Evolutionary conservation across 306 rosid genomes (phyloP).

Genomic region (Rubus parviflorus): DNA sequence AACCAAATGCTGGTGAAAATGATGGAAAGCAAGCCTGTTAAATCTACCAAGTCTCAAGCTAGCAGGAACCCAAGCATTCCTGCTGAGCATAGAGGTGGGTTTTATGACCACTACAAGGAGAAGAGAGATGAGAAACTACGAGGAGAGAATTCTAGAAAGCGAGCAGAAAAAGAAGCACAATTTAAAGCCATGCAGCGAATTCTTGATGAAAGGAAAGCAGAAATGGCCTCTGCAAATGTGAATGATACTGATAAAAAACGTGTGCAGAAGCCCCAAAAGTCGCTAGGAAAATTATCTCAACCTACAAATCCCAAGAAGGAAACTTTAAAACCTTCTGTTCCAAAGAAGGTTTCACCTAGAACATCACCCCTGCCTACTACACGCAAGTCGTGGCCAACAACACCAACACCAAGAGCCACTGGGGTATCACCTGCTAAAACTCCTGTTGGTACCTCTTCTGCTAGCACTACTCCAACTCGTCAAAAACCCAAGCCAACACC

Average conservation of each 20-base stretch:
- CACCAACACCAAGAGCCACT: conserved; percentile 58
- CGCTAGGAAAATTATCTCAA: conserved; percentile 49
- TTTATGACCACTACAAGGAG: conserved; percentile 77
- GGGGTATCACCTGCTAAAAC: conserved; percentile 64
- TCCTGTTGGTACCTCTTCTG: conserved; percentile 49
- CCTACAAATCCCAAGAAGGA: conserved; percentile 56
- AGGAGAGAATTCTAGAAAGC: conserved; percentile 54
- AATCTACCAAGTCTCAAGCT: conserved; percentile 59
- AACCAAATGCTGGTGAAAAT: conserved; percentile 79
- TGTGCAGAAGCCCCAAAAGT: conserved; percentile 51
- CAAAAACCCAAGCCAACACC: conserved; percentile 49
- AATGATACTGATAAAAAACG: conserved; percentile 47
- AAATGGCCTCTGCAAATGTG: conserved; percentile 55
- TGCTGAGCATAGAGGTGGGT: conserved; percentile 71
- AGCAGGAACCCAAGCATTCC: conserved; percentile 51
- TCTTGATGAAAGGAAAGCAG: conserved; percentile 67
- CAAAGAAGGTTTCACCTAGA: conserved; percentile 55
- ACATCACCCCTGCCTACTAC: conserved; percentile 63
- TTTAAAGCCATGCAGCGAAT: conserved; percentile 61
- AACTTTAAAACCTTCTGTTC: conserved; percentile 46
- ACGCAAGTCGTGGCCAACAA: conserved; percentile 88
- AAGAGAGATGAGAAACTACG: conserved; percentile 83
- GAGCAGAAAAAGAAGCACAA: conserved; percentile 68
- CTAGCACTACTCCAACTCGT: conserved; percentile 58
- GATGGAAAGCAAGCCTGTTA: conserved; percentile 64